Percentiles rank a stretch among this genome's conserved stretches.
Evolutionary conservation across 2,329 filamentous ascomycete species (phyloP).

Genomic region (Furcasterigmium furcatum): DNA sequence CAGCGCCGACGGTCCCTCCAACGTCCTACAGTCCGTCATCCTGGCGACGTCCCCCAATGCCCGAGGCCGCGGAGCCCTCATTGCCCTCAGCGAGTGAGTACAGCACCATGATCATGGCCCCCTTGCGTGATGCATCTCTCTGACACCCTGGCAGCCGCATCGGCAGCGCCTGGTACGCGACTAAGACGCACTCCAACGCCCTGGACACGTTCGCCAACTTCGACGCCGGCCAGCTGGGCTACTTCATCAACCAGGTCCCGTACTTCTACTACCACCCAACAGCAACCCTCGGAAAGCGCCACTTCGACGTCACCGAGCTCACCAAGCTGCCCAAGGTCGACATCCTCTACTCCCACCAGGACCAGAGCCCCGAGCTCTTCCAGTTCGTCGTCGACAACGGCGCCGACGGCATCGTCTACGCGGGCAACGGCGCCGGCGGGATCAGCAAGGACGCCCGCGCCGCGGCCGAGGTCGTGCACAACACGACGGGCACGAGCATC

Average conservation of each 20-base stretch:
- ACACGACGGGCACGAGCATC: constrained; percentile 42
- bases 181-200: constrained; percentile 61
- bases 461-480: constrained; percentile 39
- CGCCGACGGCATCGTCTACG: constrained; percentile 52
- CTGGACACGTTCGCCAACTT: constrained; percentile 58
- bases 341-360: constrained; percentile 53
- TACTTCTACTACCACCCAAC: constrained; percentile 57
- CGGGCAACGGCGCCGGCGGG: constrained; percentile 51
- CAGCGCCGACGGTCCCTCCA: constrained; percentile 60
- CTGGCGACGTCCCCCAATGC: constrained; percentile 46
- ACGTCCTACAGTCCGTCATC: constrained; percentile 57
- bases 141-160: too few relatives aligned
- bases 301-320: constrained; percentile 34
- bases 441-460: constrained; percentile 34
- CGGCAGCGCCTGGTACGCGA: constrained; percentile 49
- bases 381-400: constrained; percentile 43
- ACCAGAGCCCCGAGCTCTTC: constrained; percentile 45
- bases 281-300: constrained; percentile 40
- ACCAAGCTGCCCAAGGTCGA: constrained; percentile 51
- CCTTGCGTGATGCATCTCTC: too few relatives aligned
- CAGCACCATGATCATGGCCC: too few relatives aligned
- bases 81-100: constrained; percentile 62
- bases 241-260: constrained; percentile 54
- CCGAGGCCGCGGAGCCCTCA: constrained; percentile 51
- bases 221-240: constrained; percentile 55